Conservation (phyloP, 2,329 filamentous ascomycete species). For the Penicillium sp. region DNA sequence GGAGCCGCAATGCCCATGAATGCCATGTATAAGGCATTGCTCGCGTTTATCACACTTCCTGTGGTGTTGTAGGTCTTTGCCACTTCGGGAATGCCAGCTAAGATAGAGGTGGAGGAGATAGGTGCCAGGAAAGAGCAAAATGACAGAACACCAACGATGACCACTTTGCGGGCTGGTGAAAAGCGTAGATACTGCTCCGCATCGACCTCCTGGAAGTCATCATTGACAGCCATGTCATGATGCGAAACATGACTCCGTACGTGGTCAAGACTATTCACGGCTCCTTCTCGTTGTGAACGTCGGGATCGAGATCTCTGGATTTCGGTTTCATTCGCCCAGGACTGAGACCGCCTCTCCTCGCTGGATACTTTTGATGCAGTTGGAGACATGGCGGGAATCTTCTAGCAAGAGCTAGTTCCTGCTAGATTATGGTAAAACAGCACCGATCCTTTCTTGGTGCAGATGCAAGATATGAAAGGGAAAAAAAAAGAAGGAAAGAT, state of each 20-base stretch:
- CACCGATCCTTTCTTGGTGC: neutral
- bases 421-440: neutral
- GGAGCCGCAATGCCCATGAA: conserved; percentile 70
- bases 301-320: conserved; percentile 14
- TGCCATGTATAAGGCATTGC: conserved; percentile 71
- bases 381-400: conserved; percentile 8
- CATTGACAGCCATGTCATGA: conserved; percentile 26
- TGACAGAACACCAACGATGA: conserved; percentile 67
- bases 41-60: conserved; percentile 67
- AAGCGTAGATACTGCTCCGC: conserved; percentile 64
- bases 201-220: conserved; percentile 40
- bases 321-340: conserved; percentile 8
- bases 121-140: conserved; percentile 76
- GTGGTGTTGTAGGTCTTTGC: conserved; percentile 63
- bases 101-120: conserved; percentile 68
- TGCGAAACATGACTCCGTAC: conserved; percentile 33
- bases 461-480: neutral
- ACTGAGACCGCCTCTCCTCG: conserved; percentile 8
- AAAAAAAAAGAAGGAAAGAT: neutral
- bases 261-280: conserved; percentile 27
- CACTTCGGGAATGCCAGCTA: conserved; percentile 72
- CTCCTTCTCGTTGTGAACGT: conserved; percentile 5
- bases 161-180: conserved; percentile 57
- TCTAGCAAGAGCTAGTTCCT: neutral
- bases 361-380: conserved; percentile 12